Evolutionary conservation across 805 yeast genomes (phyloP).

Genomic region (Metschnikowia gelsemii): DNA sequence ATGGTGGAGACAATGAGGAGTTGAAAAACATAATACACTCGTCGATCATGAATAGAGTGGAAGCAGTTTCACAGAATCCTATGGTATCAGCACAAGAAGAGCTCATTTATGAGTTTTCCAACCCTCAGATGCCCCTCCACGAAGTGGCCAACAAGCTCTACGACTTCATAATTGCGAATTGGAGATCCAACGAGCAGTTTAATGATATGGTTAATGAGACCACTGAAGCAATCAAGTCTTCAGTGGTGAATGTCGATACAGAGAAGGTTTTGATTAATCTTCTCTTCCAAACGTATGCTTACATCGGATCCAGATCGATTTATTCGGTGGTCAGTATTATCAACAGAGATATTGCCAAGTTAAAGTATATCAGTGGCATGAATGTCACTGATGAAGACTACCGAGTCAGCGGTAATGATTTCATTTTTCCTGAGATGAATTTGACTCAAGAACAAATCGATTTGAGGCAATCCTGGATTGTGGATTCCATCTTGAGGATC

Average conservation of each 20-base stretch:
- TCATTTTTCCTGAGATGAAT: conserved; percentile 30
- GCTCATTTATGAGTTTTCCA: conserved; percentile 36
- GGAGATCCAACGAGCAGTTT: conserved; percentile 40
- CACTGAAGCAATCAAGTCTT: conserved; percentile 23
- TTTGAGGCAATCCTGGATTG: conserved; percentile 35
- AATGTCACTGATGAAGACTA: conserved; percentile 31
- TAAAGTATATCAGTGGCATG: conserved; percentile 38
- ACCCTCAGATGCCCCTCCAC: conserved; percentile 37
- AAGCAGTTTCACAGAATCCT: conserved; percentile 20
- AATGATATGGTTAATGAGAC: conserved; percentile 34
- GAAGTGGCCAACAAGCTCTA: conserved; percentile 39
- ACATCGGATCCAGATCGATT: conserved; percentile 84
- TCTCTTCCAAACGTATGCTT: conserved; percentile 68
- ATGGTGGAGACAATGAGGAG: conserved; percentile 31
- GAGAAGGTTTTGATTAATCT: conserved; percentile 52
- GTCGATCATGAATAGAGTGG: conserved; percentile 26
- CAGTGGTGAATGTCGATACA: conserved; percentile 20
- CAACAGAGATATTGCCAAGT: conserved; percentile 40
- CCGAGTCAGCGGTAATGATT: conserved; percentile 30
- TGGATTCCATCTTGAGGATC: conserved; percentile 41
- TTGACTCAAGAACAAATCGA: conserved; percentile 26
- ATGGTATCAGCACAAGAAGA: conserved; percentile 39
- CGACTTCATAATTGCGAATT: conserved; percentile 41
- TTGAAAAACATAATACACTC: conserved; percentile 27
- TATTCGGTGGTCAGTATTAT: conserved; percentile 47